Evolutionary conservation across 495 filamentous ascomycete species (phyloP), one percentile per base, ranked within the genome.

Genomic region (Hypoxylon trugodes): DNA sequence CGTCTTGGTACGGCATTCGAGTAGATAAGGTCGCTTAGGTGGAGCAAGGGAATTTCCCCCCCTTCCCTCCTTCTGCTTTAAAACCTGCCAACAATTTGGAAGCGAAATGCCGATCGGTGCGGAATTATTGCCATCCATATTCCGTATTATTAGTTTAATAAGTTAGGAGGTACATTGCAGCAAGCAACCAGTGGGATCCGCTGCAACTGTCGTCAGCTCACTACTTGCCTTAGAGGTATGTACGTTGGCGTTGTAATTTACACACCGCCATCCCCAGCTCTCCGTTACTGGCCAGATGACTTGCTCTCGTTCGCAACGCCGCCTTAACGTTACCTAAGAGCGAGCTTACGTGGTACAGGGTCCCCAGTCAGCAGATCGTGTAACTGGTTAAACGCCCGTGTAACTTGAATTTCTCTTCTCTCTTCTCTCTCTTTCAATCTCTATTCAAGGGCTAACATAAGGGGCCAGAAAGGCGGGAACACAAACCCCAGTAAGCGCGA

Each of bases 311-410:
- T n/a, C n/a, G n/a, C n/a, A n/a, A n/a, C n/a, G n/a, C n/a, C n/a
- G n/a, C n/a, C n/a, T n/a, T n/a, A n/a, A n/a, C n/a, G n/a, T n/a
- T n/a, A n/a, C n/a, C n/a, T n/a, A n/a, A n/a, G n/a, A n/a, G n/a
- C n/a, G 9, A n/a, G 32, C 3, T 35, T 35, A 35, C 32, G 32
- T 35, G 3, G 8, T 35, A 35, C 9, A 12, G 9, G 49, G 28
- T 36, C 12, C 25, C 35, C 21, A 12, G 58, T 53, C 48, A 40
- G 32, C n/a, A 51, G 16, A 25, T 18, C 15, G 61, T 59, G 61
- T 65, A 65, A 65, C 61, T 42, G 18, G 6, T 24, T 54, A 65
- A 42, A 65, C 61, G 61, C 61, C 40, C 9, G 61, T 65, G 61
- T 66, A 60, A 60, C 56, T 49, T 9, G 12, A 46, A 21, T 35